Percentiles rank a stretch among this genome's conserved stretches.
phyloP scores from a whole-genome alignment of 2,329 filamentous ascomycete genomes.

The Fusarium sp. region DNA sequence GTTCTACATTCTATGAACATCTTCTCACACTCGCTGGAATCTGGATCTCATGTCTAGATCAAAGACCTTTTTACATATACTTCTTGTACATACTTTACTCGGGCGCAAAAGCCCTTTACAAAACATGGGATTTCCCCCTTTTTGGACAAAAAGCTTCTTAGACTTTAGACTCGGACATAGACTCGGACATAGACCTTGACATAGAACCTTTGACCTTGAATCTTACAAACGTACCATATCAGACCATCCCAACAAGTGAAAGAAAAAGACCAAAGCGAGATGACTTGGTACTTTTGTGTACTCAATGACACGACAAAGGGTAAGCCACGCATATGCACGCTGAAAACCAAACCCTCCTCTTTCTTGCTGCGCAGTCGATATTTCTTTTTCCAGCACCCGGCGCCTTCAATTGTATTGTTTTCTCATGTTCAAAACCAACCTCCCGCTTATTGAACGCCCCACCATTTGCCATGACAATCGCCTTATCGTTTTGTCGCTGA shows the following conservation, averaged over 20 bases:
- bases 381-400: conserved; percentile 10
- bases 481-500: background rate
- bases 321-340: too few species aligned
- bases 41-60: conserved; percentile 28
- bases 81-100: conserved; percentile 49
- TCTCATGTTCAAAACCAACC: background rate
- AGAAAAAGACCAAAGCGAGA: conserved; percentile 11
- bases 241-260: background rate
- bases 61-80: conserved; percentile 36
- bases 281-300: conserved; percentile 26
- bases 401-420: background rate
- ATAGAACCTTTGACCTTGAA: conserved; percentile 31
- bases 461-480: background rate
- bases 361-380: background rate
- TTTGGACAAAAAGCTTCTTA: conserved; percentile 26
- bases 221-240: background rate
- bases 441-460: background rate
- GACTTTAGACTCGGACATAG: conserved; percentile 30
- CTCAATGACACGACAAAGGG: too few species aligned
- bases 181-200: conserved; percentile 31
- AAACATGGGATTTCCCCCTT: conserved; percentile 14
- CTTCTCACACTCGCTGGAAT: conserved; percentile 47
- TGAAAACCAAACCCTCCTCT: background rate
- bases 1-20: conserved; percentile 41
- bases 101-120: conserved; percentile 18